These are phyloP conservation scores for Murraya koenigii DNA, from an alignment of 345 rosid species.

Conservation along the genomic window DNA sequence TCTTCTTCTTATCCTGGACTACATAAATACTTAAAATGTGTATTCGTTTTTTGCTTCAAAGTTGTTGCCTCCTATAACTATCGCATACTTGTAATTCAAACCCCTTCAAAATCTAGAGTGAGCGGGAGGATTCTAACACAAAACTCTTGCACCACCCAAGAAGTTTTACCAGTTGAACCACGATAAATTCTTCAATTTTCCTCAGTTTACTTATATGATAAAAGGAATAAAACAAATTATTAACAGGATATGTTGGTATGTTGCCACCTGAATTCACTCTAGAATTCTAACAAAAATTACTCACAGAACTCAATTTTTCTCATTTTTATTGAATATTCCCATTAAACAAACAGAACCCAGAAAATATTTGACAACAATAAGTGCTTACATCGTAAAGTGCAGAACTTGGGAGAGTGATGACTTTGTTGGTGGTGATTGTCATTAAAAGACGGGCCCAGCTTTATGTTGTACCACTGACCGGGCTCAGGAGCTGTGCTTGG, in stretches of 20 bases:
- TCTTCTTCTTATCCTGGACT: not conserved
- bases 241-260: not conserved
- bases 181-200: not conserved
- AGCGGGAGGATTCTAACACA: not conserved
- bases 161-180: not conserved
- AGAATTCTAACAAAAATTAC: not conserved
- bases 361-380: not conserved
- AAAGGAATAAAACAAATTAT: not conserved
- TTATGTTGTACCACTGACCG: constrained; percentile 64
- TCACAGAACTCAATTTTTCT: not conserved
- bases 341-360: constrained; percentile 7
- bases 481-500: constrained; percentile 60
- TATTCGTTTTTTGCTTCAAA: not conserved
- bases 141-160: not conserved
- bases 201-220: not conserved
- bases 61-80: not conserved
- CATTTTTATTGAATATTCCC: not conserved
- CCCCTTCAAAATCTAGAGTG: not conserved
- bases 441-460: constrained; percentile 62
- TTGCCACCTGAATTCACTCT: not conserved
- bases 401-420: constrained; percentile 45
- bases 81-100: not conserved
- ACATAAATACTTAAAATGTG: not conserved
- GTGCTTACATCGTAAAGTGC: constrained; percentile 67
- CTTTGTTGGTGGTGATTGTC: constrained; percentile 27